These are phyloP conservation scores for Cercospora sojina DNA, from an alignment of 2,329 filamentous ascomycete species.

Conservation along the genomic window DNA sequence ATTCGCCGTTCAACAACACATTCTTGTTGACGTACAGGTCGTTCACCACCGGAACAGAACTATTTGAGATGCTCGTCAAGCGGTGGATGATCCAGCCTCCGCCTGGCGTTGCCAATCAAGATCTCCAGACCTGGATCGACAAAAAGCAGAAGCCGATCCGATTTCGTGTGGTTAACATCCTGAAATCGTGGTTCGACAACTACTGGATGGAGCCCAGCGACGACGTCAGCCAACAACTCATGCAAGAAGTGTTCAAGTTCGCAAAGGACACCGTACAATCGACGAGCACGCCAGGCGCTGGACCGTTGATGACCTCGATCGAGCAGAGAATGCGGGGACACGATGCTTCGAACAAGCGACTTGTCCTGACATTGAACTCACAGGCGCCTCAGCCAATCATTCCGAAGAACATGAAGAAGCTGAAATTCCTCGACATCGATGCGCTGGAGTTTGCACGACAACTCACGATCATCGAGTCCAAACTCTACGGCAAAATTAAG, in stretches of 20 bases:
- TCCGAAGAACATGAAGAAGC: conserved; percentile 98
- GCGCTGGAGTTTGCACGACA: conserved; percentile 95
- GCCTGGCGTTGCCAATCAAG: conserved; percentile 68
- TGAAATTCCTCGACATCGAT: conserved; percentile 97
- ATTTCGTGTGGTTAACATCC: conserved; percentile 93
- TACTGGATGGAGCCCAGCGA: conserved; percentile 98
- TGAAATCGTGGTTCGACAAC: conserved; percentile 97
- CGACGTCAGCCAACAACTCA: conserved; percentile 77
- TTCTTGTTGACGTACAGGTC: conserved; percentile 96
- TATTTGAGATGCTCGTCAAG: conserved; percentile 89
- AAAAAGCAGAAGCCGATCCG: conserved; percentile 94
- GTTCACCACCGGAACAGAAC: conserved; percentile 83
- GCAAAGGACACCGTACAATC: conserved; percentile 89
- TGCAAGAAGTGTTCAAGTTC: conserved; percentile 86
- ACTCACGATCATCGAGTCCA: conserved; percentile 93
- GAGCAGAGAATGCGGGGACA: conserved; percentile 87
- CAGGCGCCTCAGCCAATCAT: conserved; percentile 86
- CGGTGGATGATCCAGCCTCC: conserved; percentile 92
- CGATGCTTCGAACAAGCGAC: conserved; percentile 78
- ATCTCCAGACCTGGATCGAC: conserved; percentile 86
- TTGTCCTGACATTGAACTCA: conserved; percentile 77
- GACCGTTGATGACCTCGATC: conserved; percentile 78
- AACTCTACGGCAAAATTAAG: conserved; percentile 92
- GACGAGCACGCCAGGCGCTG: conserved; percentile 86
- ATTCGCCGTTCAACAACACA: conserved; percentile 94